phyloP scores from a whole-genome alignment of 768 basidiomycete species.

The Russula sp. region DNA sequence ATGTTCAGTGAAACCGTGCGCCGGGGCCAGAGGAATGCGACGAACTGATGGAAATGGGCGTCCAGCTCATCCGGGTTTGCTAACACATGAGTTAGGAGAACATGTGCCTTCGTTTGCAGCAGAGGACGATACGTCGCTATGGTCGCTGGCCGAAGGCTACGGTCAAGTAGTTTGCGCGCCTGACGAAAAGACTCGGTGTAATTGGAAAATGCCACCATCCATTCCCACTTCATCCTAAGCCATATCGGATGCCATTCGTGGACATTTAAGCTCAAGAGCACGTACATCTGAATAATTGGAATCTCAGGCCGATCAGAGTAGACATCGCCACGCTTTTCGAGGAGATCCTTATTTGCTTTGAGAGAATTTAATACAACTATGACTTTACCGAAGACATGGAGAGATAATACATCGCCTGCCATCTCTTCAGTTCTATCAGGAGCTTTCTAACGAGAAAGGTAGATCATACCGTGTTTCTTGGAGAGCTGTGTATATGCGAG shows the following conservation, averaged over 20 bases:
- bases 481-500: not conserved
- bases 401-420: not conserved
- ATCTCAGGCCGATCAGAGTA: slow-evolving; percentile 16
- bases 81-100: slow-evolving; percentile 10
- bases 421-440: not conserved
- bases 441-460: too few species aligned
- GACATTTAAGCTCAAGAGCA: not conserved
- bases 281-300: slow-evolving; percentile 10
- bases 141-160: slow-evolving; percentile 2
- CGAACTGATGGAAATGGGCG: slow-evolving; percentile 10
- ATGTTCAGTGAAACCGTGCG: not conserved
- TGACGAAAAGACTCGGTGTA: not conserved
- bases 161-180: slow-evolving; percentile 17
- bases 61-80: slow-evolving; percentile 2
- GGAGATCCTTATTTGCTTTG: slow-evolving; percentile 46
- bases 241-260: not conserved
- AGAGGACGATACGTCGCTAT: slow-evolving; percentile 1
- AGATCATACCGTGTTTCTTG: not conserved
- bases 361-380: slow-evolving; percentile 50
- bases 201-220: not conserved
- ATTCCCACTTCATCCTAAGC: slow-evolving; percentile 6
- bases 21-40: not conserved
- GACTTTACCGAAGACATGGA: slow-evolving; percentile 45
- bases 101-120: slow-evolving; percentile 2
- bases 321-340: slow-evolving; percentile 50